Base-by-base conservation (phyloP, 2,329 filamentous ascomycete genomes). In the Sporothrix mexicana region DNA sequence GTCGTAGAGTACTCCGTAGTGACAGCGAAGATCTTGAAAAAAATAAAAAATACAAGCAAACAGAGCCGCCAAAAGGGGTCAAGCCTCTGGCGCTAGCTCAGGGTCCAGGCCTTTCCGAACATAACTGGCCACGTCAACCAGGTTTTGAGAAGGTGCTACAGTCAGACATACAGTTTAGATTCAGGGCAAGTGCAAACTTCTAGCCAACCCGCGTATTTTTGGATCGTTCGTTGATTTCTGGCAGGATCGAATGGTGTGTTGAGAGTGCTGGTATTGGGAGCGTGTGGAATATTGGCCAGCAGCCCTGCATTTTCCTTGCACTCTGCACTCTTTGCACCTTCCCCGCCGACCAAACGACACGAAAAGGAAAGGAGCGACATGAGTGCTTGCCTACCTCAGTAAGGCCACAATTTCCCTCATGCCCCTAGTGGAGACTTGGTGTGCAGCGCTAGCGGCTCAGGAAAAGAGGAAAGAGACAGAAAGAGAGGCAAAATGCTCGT, bases 101-200 rank as follows among this genome's bases (percentile, higher is more conserved):
- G 62, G 59, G 62, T 66, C 62, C 62, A 66, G 62, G 43, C 61
- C 30, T n/a, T 61, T 61, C 15, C 30, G 59, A 43, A 62, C 59
- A 23, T 20, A 23, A 43, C 36, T 36, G 30, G 36, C 30, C 30
- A 43, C 7, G 36, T 17, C 59, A 41, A 20, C 7, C 15, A 13
- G 61, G 10, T 12, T 20, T 43, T 47, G 30, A 15, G 36, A n/a
- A 8, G 59, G 36, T 13, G 36, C 20, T 13, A 20, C 57, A 43
- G 30, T 20, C 4, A 36, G 30, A 3, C 30, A 36, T 4, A 36
- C 30, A 36, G 30, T 36, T 36, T 36, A 36, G 30, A 36, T 36
- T 36, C 30, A 41, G 30, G 59, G 59, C 59, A 43, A 36, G 59
- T 20, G n/a, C 51, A 10, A 47, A 7, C 25, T 23, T 59, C 20